Conservation (phyloP, 2,329 filamentous ascomycete genomes). For the Pestalotiopsis sp. region DNA sequence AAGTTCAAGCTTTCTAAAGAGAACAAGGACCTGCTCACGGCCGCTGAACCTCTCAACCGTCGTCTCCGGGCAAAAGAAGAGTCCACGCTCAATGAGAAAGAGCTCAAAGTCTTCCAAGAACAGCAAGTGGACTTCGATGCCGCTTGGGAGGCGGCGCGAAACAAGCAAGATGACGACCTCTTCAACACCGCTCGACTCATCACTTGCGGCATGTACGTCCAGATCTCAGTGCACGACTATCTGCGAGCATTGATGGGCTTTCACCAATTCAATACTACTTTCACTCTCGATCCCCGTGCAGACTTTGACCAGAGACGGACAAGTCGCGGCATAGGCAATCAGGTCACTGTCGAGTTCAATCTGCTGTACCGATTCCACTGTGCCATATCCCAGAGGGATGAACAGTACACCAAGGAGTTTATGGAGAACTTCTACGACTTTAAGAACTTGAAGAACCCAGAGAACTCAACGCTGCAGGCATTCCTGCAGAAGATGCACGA, state of each 20-base stretch:
- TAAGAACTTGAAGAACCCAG: conserved; percentile 26
- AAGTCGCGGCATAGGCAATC: conserved; percentile 62
- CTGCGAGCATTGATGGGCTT: conserved; percentile 62
- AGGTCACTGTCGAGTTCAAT: conserved; percentile 70
- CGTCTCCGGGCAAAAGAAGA: neutral
- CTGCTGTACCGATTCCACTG: conserved; percentile 68
- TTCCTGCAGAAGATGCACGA: neutral
- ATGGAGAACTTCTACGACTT: conserved; percentile 42
- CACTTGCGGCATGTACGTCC: conserved; percentile 55
- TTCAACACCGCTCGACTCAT: conserved; percentile 60
- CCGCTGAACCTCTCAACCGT: neutral
- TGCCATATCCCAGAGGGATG: conserved; percentile 60
- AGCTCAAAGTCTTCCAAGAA: conserved; percentile 8
- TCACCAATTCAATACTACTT: conserved; percentile 59
- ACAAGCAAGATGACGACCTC: conserved; percentile 51
- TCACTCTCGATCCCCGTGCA: conserved; percentile 65
- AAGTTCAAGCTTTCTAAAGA: conserved; percentile 6
- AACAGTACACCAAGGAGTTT: conserved; percentile 61
- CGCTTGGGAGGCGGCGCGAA: conserved; percentile 19
- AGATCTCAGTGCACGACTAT: conserved; percentile 61
- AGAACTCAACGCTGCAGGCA: conserved; percentile 16
- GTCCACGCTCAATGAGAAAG: neutral
- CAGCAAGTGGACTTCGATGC: conserved; percentile 12
- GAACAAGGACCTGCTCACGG: neutral
- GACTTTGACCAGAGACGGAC: conserved; percentile 49